phyloP scores from a whole-genome alignment of 495 filamentous ascomycete species.

The Penicillium samsonianum region DNA sequence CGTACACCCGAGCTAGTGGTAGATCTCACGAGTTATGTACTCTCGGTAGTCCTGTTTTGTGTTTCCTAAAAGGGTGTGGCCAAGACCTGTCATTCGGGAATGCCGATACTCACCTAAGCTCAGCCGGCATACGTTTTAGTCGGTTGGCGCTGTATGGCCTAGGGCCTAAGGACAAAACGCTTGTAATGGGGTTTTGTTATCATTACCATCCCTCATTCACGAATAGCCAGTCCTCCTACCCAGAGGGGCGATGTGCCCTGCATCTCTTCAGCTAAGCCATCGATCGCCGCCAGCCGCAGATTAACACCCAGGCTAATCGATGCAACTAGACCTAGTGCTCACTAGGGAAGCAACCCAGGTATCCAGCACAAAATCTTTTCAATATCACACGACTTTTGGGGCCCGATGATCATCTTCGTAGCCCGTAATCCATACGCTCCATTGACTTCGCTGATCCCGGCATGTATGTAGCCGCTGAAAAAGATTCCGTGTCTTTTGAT shows the following conservation, averaged over 20 bases:
- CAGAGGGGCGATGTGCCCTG: background rate
- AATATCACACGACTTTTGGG: background rate
- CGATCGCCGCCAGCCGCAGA: conserved; percentile 1
- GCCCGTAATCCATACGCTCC: background rate
- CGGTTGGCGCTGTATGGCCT: background rate
- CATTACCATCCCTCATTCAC: background rate
- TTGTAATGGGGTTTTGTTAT: background rate
- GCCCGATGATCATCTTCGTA: background rate
- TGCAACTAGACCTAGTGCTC: background rate
- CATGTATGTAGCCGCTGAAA: background rate
- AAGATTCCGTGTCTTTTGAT: background rate
- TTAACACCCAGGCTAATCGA: background rate
- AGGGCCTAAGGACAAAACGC: background rate
- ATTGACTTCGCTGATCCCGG: background rate
- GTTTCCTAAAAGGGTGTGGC: background rate
- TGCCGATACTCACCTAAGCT: background rate
- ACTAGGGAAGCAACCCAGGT: background rate
- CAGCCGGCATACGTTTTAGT: background rate
- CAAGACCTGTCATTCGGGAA: background rate
- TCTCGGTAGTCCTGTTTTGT: background rate
- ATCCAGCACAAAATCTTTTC: background rate
- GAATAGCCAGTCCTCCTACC: background rate
- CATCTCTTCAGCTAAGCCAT: background rate
- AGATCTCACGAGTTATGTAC: conserved; percentile 5
- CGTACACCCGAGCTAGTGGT: conserved; percentile 9